phyloP scores from a whole-genome alignment of 306 rosid genomes.

The Pachyrhizus erosus region DNA sequence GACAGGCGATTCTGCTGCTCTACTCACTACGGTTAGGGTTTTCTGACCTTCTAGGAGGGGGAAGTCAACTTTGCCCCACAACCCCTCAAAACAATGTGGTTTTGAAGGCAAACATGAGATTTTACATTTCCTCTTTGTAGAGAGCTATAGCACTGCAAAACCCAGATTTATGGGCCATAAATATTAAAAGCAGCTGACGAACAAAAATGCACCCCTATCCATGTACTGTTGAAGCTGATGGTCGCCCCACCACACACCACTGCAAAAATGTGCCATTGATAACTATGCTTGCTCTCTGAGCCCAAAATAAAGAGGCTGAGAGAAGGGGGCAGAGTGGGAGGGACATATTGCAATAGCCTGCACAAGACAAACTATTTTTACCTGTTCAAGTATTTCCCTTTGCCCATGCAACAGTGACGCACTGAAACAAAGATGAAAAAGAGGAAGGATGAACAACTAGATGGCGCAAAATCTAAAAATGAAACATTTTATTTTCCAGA shows the following conservation, averaged over 20 bases:
- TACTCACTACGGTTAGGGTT: neutral
- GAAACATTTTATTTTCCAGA: slow-evolving; percentile 35
- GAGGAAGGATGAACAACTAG: slow-evolving; percentile 29
- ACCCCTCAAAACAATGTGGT: neutral
- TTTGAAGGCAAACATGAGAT: neutral
- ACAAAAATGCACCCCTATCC: neutral
- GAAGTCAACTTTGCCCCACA: neutral
- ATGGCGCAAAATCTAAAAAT: slow-evolving; percentile 18
- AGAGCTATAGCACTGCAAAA: neutral
- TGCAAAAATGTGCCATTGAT: neutral
- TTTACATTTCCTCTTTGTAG: neutral
- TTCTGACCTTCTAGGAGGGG: neutral
- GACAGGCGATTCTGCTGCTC: neutral
- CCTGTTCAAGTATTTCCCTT: slow-evolving; percentile 88
- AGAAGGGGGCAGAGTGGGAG: neutral
- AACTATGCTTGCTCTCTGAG: neutral
- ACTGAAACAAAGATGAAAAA: slow-evolving; percentile 54
- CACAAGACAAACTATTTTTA: slow-evolving; percentile 46
- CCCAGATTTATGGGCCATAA: neutral
- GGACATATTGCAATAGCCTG: slow-evolving; percentile 35
- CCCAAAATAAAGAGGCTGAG: neutral
- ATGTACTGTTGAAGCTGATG: neutral
- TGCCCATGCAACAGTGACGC: slow-evolving; percentile 85
- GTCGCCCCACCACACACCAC: neutral
- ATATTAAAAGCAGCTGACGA: neutral